Evolutionary conservation across 768 basidiomycete genomes (phyloP).

Genomic region (Pleurotus citrinopileatus): DNA sequence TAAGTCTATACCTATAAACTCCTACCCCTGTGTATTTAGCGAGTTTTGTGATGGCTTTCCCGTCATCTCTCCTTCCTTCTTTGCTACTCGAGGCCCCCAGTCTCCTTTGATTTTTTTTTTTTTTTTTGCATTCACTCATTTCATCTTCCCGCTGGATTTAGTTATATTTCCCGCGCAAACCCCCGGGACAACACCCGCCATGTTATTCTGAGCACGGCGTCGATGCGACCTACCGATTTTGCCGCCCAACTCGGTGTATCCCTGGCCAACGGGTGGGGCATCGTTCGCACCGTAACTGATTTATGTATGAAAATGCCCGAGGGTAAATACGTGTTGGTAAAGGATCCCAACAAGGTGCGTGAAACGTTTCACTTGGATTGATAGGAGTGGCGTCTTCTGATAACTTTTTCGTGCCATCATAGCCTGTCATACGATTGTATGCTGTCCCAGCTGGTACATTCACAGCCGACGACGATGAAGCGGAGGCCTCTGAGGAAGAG

Average conservation of each 20-base stretch:
- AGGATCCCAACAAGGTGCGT: constrained; percentile 94
- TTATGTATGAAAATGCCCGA: constrained; percentile 96
- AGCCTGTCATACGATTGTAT: constrained; percentile 95
- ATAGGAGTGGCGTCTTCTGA: constrained; percentile 14
- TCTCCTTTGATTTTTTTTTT: constrained; percentile 13
- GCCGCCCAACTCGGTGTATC: constrained; percentile 95
- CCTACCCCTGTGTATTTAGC: background rate
- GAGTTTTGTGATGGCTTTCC: constrained; percentile 8
- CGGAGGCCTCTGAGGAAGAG: constrained; percentile 37
- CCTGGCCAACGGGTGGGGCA: constrained; percentile 96
- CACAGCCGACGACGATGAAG: constrained; percentile 78
- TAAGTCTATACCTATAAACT: constrained; percentile 35
- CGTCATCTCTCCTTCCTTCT: constrained; percentile 2
- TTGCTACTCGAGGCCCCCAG: constrained; percentile 1
- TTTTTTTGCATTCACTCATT: constrained; percentile 7
- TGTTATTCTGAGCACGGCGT: constrained; percentile 91
- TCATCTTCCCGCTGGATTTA: constrained; percentile 77
- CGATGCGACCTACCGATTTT: constrained; percentile 92
- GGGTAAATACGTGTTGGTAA: constrained; percentile 95
- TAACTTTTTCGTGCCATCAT: constrained; percentile 18
- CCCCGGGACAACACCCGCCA: constrained; percentile 95
- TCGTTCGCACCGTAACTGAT: constrained; percentile 93
- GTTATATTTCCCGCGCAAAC: constrained; percentile 92
- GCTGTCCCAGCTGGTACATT: constrained; percentile 88
- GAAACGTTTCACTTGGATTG: constrained; percentile 14